These are phyloP conservation scores for Globisporangium abappressorium DNA, from an alignment of 352 stramenopile genomes.

Conservation along the genomic window DNA sequence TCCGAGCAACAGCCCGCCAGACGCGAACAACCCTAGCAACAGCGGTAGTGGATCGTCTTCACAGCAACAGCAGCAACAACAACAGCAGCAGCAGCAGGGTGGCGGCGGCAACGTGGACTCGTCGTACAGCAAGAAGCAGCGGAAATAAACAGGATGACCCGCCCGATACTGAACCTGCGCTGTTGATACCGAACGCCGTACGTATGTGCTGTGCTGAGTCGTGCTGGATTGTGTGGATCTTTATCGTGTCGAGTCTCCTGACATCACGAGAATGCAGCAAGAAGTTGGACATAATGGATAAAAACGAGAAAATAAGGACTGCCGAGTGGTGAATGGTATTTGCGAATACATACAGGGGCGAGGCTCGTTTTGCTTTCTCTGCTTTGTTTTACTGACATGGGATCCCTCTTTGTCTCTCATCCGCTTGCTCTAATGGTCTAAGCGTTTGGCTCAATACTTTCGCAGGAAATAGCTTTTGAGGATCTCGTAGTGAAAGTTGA, in stretches of 20 bases:
- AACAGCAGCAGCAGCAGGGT: background rate
- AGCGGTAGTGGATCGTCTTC: constrained; percentile 28
- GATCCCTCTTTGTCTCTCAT: background rate
- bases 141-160: constrained; percentile 30
- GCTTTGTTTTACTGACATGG: background rate
- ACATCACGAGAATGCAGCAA: background rate
- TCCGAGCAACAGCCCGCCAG: constrained; percentile 31
- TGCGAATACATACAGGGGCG: constrained; percentile 5
- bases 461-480: constrained; percentile 80
- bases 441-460: constrained; percentile 47
- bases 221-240: background rate
- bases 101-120: constrained; percentile 18
- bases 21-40: constrained; percentile 30
- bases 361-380: background rate
- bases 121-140: constrained; percentile 55
- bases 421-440: background rate
- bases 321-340: background rate
- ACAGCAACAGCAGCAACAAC: constrained; percentile 15
- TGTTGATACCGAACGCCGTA: background rate
- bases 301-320: constrained; percentile 11
- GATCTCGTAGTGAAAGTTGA: constrained; percentile 64
- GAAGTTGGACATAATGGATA: background rate
- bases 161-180: background rate
- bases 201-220: background rate
- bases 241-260: background rate